Evolutionary conservation across 2,329 filamentous ascomycete genomes (phyloP).

Genomic region (Alternaria gaisen): DNA sequence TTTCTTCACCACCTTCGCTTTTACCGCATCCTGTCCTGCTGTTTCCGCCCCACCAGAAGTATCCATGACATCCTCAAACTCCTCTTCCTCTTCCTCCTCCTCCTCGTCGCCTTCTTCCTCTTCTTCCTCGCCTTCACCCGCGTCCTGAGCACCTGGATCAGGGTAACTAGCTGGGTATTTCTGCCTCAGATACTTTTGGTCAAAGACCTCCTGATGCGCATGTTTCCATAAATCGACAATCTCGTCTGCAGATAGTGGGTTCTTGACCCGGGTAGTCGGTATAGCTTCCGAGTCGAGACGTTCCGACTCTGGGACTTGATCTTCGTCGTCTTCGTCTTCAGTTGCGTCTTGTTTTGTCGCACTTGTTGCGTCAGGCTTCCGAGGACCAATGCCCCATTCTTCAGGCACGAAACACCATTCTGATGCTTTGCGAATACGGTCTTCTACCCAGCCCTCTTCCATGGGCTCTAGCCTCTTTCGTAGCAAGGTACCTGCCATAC

Average conservation of each 20-base stretch:
- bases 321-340: conserved; percentile 19
- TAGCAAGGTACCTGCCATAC: conserved; percentile 34
- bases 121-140: conserved; percentile 20
- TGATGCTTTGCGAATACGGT: conserved; percentile 36
- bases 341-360: conserved; percentile 19
- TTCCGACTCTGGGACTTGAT: conserved; percentile 14
- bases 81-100: conserved; percentile 30
- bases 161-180: conserved; percentile 16
- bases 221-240: conserved; percentile 32
- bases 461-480: conserved; percentile 38
- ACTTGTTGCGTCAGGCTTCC: conserved; percentile 11
- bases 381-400: conserved; percentile 41
- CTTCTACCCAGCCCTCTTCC: conserved; percentile 44
- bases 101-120: conserved; percentile 28
- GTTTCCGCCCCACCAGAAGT: conserved; percentile 15
- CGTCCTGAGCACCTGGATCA: conserved; percentile 12
- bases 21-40: conserved; percentile 11
- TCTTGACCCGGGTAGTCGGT: conserved; percentile 27
- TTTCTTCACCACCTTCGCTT: conserved; percentile 15
- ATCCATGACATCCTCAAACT: conserved; percentile 31
- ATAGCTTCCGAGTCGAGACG: conserved; percentile 22
- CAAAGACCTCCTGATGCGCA: conserved; percentile 32
- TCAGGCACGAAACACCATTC: conserved; percentile 42
- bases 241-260: conserved; percentile 30
- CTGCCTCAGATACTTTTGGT: conserved; percentile 22